Evolutionary conservation across 2,329 filamentous ascomycete genomes (phyloP).

Genomic region (Alternaria novae-zelandiae): DNA sequence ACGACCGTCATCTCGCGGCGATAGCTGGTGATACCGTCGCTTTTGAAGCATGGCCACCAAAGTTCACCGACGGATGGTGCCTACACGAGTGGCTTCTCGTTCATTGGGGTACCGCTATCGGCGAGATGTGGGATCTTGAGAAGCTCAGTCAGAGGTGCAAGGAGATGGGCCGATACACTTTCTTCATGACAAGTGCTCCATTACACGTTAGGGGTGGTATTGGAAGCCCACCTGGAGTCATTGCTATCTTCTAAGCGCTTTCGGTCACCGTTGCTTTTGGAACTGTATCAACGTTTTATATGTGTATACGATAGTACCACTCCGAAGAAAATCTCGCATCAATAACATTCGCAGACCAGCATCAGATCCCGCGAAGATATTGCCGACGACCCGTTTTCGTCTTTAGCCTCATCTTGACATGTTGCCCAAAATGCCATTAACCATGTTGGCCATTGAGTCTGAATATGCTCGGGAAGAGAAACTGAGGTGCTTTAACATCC

Average conservation of each 20-base stretch:
- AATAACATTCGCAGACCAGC: background rate
- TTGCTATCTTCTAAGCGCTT: slow-evolving; percentile 37
- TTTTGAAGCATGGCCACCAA: slow-evolving; percentile 48
- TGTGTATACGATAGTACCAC: background rate
- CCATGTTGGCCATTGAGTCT: background rate
- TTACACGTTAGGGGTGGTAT: slow-evolving; percentile 61
- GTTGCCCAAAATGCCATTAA: background rate
- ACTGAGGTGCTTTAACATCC: background rate
- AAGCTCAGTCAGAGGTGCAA: slow-evolving; percentile 61
- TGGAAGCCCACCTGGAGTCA: slow-evolving; percentile 45
- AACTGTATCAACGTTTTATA: fast-evolving
- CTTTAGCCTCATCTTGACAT: background rate
- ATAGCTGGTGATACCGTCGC: slow-evolving; percentile 50
- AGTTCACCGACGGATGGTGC: slow-evolving; percentile 39
- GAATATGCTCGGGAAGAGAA: background rate
- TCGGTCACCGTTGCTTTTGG: background rate
- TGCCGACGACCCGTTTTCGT: background rate
- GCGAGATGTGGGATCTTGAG: slow-evolving; percentile 55
- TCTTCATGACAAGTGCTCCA: slow-evolving; percentile 67
- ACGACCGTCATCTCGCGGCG: slow-evolving; percentile 45
- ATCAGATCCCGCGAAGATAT: background rate
- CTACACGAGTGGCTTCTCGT: slow-evolving; percentile 43
- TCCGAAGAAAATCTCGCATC: background rate
- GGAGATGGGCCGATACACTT: slow-evolving; percentile 61
- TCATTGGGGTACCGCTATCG: slow-evolving; percentile 41